Base-by-base conservation (phyloP, 1,139 yeast genomes). In the Taphrina wiesneri region DNA sequence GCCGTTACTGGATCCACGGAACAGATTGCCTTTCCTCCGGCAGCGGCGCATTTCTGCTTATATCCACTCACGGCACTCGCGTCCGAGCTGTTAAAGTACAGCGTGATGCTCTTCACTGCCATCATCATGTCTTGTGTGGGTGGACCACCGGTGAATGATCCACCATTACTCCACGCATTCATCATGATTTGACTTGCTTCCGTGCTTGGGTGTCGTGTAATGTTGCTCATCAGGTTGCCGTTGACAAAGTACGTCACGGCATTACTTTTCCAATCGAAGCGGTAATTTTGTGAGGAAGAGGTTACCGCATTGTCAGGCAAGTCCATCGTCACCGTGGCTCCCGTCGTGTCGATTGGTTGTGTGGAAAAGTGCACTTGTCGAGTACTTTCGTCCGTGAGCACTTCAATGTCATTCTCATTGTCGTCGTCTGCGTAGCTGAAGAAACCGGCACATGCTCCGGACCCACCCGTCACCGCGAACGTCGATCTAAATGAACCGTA, bases 361-460 rank as follows among this genome's bases (percentile, higher is more conserved):
- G 46, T 56, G 28, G 62, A 25, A 28, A 45, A 56, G 45, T 56
- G 62, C 13, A 56, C 53, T 15, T 43, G 46, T 26, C 54, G 23
- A n/a, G 25, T 19, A 3, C 32, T 28, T 17, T 56, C 62, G 19
- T 19, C 19, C 26, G 62, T 56, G 28, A 56, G 26, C 15, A 56
- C 43, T 19, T 56, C 62, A n/a, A 56, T 32, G 53, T 56, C 62
- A 23, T 45, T 56, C 53, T 56, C 62, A 23, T 56, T 45, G 30
- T 23, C 30, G 53, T 56, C 62, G 62, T 45, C 52, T 13, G 52
- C 41, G 53, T 56, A 56, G 53, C 30, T 30, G 43, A 56, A 56
- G 62, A 56, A 56, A 11, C 62, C 62, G 9, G 62, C 62, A 26
- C 43, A 32, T 7, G 53, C 62, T 15, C 62, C 62, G 17, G 62